Percentiles rank a stretch among this genome's conserved stretches.
Evolutionary conservation across 2,329 filamentous ascomycete species (phyloP).

Genomic region (Aspergillus puulaauensis): DNA sequence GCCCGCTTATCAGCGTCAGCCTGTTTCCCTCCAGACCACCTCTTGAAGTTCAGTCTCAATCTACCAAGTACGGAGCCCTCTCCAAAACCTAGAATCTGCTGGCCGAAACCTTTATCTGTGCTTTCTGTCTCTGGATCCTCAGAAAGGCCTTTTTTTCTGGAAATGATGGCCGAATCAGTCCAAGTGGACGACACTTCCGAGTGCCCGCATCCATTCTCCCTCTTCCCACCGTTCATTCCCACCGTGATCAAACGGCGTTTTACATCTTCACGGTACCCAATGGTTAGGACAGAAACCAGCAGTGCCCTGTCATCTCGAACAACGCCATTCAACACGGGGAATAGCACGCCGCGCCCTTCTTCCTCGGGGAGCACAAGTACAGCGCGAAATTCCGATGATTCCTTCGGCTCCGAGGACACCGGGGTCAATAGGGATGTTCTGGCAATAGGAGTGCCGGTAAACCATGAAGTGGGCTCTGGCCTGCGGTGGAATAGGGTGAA

Average conservation of each 20-base stretch:
- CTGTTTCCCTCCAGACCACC: neutral
- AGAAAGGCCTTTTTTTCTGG: too few relatives aligned
- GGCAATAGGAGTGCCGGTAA: constrained; percentile 9
- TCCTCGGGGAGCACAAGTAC: constrained; percentile 15
- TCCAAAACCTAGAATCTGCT: neutral
- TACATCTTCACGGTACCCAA: constrained; percentile 1
- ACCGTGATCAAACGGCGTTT: constrained; percentile 8
- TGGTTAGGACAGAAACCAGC: neutral
- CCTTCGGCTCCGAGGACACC: constrained; percentile 17
- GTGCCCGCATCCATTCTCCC: constrained; percentile 3
- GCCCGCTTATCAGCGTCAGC: constrained; percentile 1
- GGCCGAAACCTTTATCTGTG: neutral
- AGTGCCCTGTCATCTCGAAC: neutral
- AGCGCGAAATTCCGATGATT: constrained; percentile 6
- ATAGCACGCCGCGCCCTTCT: constrained; percentile 11
- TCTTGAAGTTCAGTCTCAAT: neutral
- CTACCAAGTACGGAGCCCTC: neutral
- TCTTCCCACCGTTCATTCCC: constrained; percentile 9
- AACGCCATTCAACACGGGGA: neutral
- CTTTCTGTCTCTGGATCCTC: neutral
- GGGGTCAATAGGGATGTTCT: constrained; percentile 7
- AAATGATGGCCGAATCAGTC: constrained; percentile 1
- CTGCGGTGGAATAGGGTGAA: constrained; percentile 36
- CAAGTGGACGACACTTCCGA: neutral
- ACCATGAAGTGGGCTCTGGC: constrained; percentile 33